These are phyloP conservation scores for Beta lomatogona DNA, from an alignment of 179 eudicot species.

Conservation along the genomic window DNA sequence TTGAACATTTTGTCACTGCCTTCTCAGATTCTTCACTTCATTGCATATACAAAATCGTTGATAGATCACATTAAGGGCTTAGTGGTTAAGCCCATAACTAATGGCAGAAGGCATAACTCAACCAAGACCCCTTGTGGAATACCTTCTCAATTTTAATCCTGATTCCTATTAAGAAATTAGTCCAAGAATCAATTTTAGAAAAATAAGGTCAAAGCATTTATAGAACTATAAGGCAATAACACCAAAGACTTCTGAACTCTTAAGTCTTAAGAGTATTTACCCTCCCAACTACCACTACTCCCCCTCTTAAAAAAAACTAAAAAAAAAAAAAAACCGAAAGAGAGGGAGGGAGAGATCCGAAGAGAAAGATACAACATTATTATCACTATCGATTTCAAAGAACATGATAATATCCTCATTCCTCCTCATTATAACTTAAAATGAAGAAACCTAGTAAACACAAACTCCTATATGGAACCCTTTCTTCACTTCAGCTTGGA, in stretches of 20 bases:
- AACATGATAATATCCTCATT: too few relatives aligned
- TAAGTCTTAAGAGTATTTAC: too few relatives aligned
- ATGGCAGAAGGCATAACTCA: not conserved
- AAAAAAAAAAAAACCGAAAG: too few relatives aligned
- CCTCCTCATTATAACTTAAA: not conserved
- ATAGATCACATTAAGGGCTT: too few relatives aligned
- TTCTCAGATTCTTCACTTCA: not conserved
- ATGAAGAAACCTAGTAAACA: not conserved
- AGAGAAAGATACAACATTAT: not conserved
- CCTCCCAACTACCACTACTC: too few relatives aligned
- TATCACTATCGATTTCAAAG: not conserved
- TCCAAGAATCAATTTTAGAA: not conserved
- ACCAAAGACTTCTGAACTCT: not conserved
- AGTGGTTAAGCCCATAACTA: not conserved
- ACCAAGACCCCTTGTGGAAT: not conserved
- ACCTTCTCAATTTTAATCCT: not conserved
- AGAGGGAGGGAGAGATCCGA: too few relatives aligned
- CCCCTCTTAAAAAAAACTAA: too few relatives aligned
- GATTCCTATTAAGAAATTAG: too few relatives aligned
- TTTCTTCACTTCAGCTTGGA: not conserved
- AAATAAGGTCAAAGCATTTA: not conserved
- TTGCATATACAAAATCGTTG: not conserved
- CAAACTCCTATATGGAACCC: not conserved
- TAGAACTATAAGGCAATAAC: not conserved
- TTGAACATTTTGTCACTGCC: not conserved